Evolutionary conservation across 2,329 filamentous ascomycete species (phyloP).

Genomic region (Coniochaeta sp.): DNA sequence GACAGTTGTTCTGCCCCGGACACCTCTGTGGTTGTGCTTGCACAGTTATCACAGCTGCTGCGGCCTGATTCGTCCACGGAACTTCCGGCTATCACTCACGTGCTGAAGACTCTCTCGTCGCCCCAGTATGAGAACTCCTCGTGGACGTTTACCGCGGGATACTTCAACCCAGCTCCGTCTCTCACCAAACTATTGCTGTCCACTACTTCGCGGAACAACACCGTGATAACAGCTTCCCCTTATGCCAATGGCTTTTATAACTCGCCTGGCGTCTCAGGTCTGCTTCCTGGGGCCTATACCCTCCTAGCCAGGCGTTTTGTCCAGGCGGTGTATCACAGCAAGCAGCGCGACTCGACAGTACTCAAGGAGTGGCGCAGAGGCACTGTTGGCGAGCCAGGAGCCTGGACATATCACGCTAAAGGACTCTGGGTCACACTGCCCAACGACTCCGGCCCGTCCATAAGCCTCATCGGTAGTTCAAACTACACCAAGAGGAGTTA

Average conservation of each 20-base stretch:
- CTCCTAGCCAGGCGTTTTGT: constrained; percentile 80
- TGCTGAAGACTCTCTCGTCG: constrained; percentile 61
- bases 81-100: constrained; percentile 68
- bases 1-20: constrained; percentile 22
- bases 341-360: constrained; percentile 50
- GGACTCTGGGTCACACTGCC: constrained; percentile 83
- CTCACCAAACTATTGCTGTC: constrained; percentile 73
- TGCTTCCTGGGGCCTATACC: constrained; percentile 88
- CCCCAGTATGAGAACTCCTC: constrained; percentile 60
- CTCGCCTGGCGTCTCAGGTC: constrained; percentile 78
- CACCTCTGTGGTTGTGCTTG: constrained; percentile 77
- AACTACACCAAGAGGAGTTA: constrained; percentile 97
- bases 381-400: constrained; percentile 69
- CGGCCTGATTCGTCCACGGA: constrained; percentile 79
- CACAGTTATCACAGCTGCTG: constrained; percentile 82
- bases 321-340: constrained; percentile 40
- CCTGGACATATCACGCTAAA: constrained; percentile 98
- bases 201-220: constrained; percentile 63
- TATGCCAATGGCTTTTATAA: constrained; percentile 94
- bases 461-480: constrained; percentile 82
- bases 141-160: constrained; percentile 97
- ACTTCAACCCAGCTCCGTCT: constrained; percentile 91
- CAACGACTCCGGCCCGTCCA: constrained; percentile 54
- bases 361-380: constrained; percentile 86
- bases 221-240: constrained; percentile 85